Conservation (phyloP, 305 asterid genomes). For the Withania somnifera region DNA sequence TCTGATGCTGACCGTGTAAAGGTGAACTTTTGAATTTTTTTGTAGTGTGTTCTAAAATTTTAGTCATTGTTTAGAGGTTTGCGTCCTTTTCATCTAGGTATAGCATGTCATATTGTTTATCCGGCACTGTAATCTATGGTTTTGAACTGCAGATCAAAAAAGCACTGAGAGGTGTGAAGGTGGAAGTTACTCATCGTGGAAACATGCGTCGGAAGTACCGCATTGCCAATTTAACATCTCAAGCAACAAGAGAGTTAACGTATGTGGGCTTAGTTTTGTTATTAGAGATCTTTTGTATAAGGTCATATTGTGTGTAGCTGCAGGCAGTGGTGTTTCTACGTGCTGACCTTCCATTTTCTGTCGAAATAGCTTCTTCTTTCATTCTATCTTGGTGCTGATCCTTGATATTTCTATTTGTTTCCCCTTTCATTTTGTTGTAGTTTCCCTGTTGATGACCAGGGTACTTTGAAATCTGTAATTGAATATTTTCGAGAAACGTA, state of each 20-base stretch:
- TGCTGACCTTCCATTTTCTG: background rate
- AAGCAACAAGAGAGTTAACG: slow-evolving; percentile 79
- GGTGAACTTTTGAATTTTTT: slow-evolving; percentile 25
- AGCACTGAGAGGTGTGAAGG: slow-evolving; percentile 85
- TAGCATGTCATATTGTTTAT: background rate
- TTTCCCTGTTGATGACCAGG: slow-evolving; percentile 71
- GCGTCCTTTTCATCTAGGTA: background rate
- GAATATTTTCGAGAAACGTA: slow-evolving; percentile 75
- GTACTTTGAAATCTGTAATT: slow-evolving; percentile 69
- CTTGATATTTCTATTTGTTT: background rate
- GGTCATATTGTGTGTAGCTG: background rate
- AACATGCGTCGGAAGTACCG: slow-evolving; percentile 84
- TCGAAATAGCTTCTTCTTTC: background rate
- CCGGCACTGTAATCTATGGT: background rate
- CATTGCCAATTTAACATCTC: slow-evolving; percentile 74
- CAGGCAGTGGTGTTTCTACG: background rate
- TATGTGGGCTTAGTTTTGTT: slow-evolving; percentile 19
- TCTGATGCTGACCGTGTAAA: slow-evolving; percentile 95
- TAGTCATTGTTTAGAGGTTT: background rate
- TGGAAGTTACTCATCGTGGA: slow-evolving; percentile 89
- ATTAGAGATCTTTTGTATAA: background rate
- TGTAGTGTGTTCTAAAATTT: background rate
- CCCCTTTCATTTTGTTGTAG: slow-evolving; percentile 19
- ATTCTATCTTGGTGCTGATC: background rate
- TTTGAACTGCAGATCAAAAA: slow-evolving; percentile 50